These are phyloP conservation scores for Aureobasidium vineae DNA, from an alignment of 2,329 filamentous ascomycete species.

Conservation along the genomic window DNA sequence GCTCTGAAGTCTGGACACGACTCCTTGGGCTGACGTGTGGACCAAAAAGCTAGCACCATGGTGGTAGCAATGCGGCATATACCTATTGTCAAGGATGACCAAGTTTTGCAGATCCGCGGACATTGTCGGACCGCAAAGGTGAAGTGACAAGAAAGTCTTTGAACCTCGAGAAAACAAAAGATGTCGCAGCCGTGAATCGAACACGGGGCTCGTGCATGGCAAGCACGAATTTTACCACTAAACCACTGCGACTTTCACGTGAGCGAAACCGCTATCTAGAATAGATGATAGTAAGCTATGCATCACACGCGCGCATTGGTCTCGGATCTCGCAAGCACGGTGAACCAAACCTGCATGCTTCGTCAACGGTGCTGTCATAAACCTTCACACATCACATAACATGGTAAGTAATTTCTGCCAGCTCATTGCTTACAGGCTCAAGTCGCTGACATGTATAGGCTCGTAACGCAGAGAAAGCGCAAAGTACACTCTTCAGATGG, in stretches of 20 bases:
- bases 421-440: neutral
- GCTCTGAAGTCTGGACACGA: neutral
- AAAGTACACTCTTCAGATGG: conserved; percentile 83
- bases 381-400: neutral
- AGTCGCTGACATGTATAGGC: conserved; percentile 55
- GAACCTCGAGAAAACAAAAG: neutral
- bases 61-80: neutral
- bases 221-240: conserved; percentile 27
- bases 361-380: neutral
- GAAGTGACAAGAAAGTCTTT: neutral
- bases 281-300: too few species aligned
- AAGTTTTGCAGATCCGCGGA: neutral
- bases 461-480: conserved; percentile 93
- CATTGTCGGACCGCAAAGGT: neutral
- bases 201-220: conserved; percentile 27
- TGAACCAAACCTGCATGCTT: conserved; percentile 4
- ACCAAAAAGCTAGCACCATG: neutral
- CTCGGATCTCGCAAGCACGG: neutral
- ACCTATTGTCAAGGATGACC: neutral
- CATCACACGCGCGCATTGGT: neutral
- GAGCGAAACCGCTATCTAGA: too few species aligned
- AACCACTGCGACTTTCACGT: conserved; percentile 26
- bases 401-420: conserved; percentile 2
- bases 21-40: neutral
- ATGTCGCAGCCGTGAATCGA: conserved; percentile 27